Evolutionary conservation across 2,329 filamentous ascomycete genomes (phyloP).

Genomic region (Ascochyta lentis): DNA sequence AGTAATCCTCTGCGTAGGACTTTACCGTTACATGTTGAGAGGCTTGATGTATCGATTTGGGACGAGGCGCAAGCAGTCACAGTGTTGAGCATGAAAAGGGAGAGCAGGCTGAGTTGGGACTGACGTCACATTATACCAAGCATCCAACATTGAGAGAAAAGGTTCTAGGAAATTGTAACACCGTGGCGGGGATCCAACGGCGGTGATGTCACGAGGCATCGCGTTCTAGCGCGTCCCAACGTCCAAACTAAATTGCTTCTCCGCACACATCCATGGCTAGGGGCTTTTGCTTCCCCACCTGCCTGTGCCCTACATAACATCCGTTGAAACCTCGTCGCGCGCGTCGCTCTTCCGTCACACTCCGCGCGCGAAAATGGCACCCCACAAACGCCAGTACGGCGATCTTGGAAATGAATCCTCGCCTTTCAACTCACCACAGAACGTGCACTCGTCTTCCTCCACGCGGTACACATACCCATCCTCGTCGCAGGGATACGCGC

Average conservation of each 20-base stretch:
- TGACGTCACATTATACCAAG: too few species aligned
- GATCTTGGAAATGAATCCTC: slow-evolving; percentile 9
- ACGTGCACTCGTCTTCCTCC: slow-evolving; percentile 25
- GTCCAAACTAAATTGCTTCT: slow-evolving; percentile 3
- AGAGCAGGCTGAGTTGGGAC: too few species aligned
- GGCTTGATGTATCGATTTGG: too few species aligned
- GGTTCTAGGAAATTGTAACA: too few species aligned
- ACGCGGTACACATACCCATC: slow-evolving; percentile 24
- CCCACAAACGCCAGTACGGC: slow-evolving; percentile 17
- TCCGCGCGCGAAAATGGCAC: slow-evolving; percentile 10
- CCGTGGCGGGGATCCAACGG: not conserved
- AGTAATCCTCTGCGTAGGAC: too few species aligned
- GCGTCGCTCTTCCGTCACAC: not conserved
- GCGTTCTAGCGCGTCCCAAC: slow-evolving; percentile 25
- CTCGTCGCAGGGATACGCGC: slow-evolving; percentile 19
- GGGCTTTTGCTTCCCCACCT: not conserved
- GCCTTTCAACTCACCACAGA: slow-evolving; percentile 30
- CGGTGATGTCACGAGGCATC: slow-evolving; percentile 26
- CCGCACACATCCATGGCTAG: not conserved
- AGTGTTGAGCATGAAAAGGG: too few species aligned
- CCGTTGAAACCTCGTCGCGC: not conserved
- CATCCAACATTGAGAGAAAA: too few species aligned
- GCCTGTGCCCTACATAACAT: slow-evolving; percentile 1
- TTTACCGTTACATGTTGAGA: too few species aligned
- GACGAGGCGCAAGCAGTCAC: too few species aligned